phyloP scores from a whole-genome alignment of 164 flowering plant genomes.

The Dillenia suffruticosa region DNA sequence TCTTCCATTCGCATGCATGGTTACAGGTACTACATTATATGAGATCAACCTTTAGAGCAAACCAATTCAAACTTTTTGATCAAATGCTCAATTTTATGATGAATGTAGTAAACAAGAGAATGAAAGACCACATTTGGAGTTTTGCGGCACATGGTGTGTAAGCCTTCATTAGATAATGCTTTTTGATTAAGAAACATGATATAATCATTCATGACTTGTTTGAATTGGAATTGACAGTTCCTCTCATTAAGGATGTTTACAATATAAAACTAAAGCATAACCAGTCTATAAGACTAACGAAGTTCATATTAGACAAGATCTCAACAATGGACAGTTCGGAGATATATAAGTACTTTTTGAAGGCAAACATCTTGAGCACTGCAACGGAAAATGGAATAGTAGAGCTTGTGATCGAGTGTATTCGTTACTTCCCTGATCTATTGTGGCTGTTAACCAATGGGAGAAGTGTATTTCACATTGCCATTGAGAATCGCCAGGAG shows the following conservation, averaged over 20 bases:
- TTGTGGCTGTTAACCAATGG: neutral
- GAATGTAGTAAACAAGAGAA: too few species aligned
- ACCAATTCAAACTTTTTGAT: too few species aligned
- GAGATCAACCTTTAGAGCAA: too few species aligned
- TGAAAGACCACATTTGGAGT: too few species aligned
- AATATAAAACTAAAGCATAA: neutral
- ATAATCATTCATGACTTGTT: too few species aligned
- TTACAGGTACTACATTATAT: too few species aligned
- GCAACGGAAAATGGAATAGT: constrained; percentile 1
- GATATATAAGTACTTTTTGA: neutral
- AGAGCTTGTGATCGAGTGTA: neutral
- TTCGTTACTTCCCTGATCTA: constrained; percentile 2
- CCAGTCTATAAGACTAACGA: neutral
- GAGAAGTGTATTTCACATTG: constrained; percentile 2
- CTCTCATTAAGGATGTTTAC: constrained; percentile 1
- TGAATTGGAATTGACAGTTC: neutral
- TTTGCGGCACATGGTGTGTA: too few species aligned
- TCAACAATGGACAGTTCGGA: neutral
- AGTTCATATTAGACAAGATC: neutral
- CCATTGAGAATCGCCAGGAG: constrained; percentile 4
- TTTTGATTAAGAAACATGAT: too few species aligned
- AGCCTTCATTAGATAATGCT: too few species aligned
- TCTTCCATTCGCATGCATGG: too few species aligned
- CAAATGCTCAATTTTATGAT: too few species aligned
- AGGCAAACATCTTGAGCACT: neutral